Evolutionary conservation across 2,329 filamentous ascomycete species (phyloP), one percentile per base, ranked within the genome.

Genomic region (Alternaria sp.): DNA sequence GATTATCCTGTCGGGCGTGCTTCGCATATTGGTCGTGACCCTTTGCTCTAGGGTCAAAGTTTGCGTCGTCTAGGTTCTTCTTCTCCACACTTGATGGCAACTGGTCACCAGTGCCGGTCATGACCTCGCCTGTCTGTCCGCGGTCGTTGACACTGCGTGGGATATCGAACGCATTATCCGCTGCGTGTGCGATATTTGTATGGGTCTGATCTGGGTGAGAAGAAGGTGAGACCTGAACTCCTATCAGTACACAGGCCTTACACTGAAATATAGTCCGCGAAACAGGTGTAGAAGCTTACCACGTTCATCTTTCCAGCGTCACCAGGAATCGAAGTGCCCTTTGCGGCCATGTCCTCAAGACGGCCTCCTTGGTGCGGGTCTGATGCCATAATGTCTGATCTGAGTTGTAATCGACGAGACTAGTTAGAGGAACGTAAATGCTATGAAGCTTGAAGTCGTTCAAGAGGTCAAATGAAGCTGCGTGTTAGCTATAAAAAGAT

Each of bases 271-370:
- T 27, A 81, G 59, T 85, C 80, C 48, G 85, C 82, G 32, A 78
- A 81, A 8, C 11, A n/a, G 22, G 20, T 20, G 2, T 32, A 4
- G 1, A 16, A 2, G 40, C 51, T 30, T 60, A 63, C 61, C 41
- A 65, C 18, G 40, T 80, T 80, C 64, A 78, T 75, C 27, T 79
- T 74, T 56, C 82, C 82, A 41, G 83, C 82, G 64, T 85, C 82
- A 57, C 80, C 77, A 54, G 83, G 84, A 36, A 84, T 72, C 1
- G 61, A 65, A 14, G 76, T 80, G 51, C 77, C 78, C 4, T 65
- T 62, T 3, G 56, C 66, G 52, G 78, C 78, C 74, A 80, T 79
- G 57, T 78, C 74, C 54, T 67, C 65, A 46, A 81, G 75, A 66
- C 68, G 59, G 43, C 78, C 77, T 62, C 76, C 74, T 62, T 71